Evolutionary conservation across 768 basidiomycete species (phyloP), one percentile per base, ranked within the genome.

Genomic region (Psilocybe azurescens): DNA sequence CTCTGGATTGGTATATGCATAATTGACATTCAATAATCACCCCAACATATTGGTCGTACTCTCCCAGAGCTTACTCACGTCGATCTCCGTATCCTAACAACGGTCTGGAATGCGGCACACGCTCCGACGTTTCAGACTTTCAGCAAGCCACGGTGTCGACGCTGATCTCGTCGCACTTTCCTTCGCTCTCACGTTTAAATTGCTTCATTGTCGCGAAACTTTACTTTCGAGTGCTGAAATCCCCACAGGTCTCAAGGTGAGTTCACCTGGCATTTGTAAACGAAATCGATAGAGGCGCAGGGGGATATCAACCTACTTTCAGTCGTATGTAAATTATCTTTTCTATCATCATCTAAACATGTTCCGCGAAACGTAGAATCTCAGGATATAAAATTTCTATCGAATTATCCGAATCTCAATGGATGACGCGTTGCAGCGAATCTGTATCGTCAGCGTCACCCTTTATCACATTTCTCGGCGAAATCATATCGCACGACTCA

Each of bases 31-130:
- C 41, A 44, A 44, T 24, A 44, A 44, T 24, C 24, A 24, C 24
- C 24, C n/a, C 41, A n/a, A n/a, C 41, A 6, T 14, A 44, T 44
- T 5, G 41, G n/a, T n/a, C 41, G 5, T 44, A 6, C 8, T 44
- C 11, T 24, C 4, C 4, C n/a, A 1, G 11, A 44, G 10, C 1
- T 16, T 38, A 38, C 52, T 36, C 52, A 53, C 52, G 33, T 53
- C 52, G 32, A 53, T 53, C 52, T 53, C 29, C n/a, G 52, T 53
- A n/a, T 33, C 52, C 52, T 53, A 53, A 20, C 52, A 32, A 53
- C 52, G 11, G 20, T 32, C 52, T 33, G 16, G n/a, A 10, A 16
- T 36, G 29, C 4, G 9, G 33, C 8, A 36, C 29, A 53, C 52
- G 52, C 9, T 53, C 33, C 33, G 52, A 53, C 33, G 33, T 53